Percentiles rank a stretch among this genome's conserved stretches.
Conservation (phyloP, 2,329 filamentous ascomycete genomes). For the Alternaria arbusti region DNA sequence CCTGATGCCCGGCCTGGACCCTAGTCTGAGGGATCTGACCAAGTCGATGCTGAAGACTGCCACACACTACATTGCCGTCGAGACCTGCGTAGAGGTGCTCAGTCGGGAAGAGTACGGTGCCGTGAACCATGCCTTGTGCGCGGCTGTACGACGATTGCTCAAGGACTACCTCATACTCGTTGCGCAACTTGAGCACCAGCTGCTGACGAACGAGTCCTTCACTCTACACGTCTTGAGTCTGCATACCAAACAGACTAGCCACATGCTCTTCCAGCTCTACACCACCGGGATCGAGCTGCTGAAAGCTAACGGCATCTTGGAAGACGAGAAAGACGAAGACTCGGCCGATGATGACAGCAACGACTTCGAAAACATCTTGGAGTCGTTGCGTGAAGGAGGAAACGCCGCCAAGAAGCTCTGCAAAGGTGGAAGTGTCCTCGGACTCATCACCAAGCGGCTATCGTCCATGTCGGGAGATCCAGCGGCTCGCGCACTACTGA, state of each 20-base stretch:
- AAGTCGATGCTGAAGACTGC: constrained; percentile 91
- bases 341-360: constrained; percentile 76
- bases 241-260: constrained; percentile 85
- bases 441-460: constrained; percentile 81
- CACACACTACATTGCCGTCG: constrained; percentile 88
- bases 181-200: constrained; percentile 91
- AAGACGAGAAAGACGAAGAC: constrained; percentile 71
- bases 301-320: constrained; percentile 84
- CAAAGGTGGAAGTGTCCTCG: constrained; percentile 95
- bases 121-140: constrained; percentile 94
- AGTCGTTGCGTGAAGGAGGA: constrained; percentile 85
- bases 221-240: constrained; percentile 93
- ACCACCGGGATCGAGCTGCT: constrained; percentile 78
- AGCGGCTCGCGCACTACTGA: constrained; percentile 80
- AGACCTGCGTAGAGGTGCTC: constrained; percentile 92
- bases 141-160: constrained; percentile 87
- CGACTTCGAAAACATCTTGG: constrained; percentile 90
- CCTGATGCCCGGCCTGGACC: constrained; percentile 83
- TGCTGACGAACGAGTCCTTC: constrained; percentile 85
- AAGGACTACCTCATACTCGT: constrained; percentile 94
- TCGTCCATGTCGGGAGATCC: constrained; percentile 94
- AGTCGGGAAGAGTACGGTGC: constrained; percentile 91
- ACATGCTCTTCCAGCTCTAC: constrained; percentile 91
- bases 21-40: constrained; percentile 86
- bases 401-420: constrained; percentile 90